Base-by-base conservation (phyloP, 306 rosid genomes). In the Quercus bicolor region DNA sequence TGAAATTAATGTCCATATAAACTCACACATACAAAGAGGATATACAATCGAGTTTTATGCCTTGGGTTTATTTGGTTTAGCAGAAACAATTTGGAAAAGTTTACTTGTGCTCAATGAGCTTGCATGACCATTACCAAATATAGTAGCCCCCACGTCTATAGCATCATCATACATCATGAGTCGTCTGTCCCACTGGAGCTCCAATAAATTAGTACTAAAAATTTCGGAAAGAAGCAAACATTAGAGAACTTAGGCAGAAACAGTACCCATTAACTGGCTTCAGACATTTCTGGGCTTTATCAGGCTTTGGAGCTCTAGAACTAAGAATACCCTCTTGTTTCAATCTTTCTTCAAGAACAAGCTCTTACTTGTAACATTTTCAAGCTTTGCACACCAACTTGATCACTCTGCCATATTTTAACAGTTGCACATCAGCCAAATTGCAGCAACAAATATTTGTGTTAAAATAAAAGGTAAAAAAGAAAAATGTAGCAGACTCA, bases 31-130 rank as follows among this genome's bases (percentile, higher is more conserved):
- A 20, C 68, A 28, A 33, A 62, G 20, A 62, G 70, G 70, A 29
- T 3, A 14, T 16, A 11, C 20, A 28, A 54, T 12, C 5, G 4
- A 73, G 69, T 70, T 79, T 45, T 26, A 65, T 84, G 92, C 97
- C 98, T 88, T 89, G 16, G 75, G 78, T 81, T 88, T 94, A 82
- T 86, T 87, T 76, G 78, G 66, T 59, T 83, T 83, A 48, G 87
- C 70, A 43, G 73, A 73, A 71, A 86, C 69, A 51, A 86, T 78
- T 60, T 74, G 81, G 21, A 86, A 75, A 80, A 85, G 82, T 79
- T 88, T 86, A 69, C 43, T 0, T 37, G 43, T 6, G 43, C 2
- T 37, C 43, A 37, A 37, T 6, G 43, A 37, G 6, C 43, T 1
- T 6, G 9, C 43, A 37, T 37, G 43, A 37, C 43, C 2, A 37